Evolutionary conservation across 257 asterid species (phyloP).

Genomic region (Voacanga thouarsii): DNA sequence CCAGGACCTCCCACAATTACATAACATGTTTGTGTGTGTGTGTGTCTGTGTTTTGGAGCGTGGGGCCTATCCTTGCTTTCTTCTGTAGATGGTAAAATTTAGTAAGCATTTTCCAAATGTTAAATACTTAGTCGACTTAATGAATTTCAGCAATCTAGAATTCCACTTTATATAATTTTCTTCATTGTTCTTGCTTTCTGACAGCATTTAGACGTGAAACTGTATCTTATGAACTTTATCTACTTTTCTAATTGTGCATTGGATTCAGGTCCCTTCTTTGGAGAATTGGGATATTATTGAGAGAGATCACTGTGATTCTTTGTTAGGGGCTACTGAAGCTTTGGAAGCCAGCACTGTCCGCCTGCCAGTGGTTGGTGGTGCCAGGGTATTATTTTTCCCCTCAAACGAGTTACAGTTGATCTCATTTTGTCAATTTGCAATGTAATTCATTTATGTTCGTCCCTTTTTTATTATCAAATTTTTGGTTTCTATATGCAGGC

Average conservation of each 20-base stretch:
- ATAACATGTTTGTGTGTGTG: too few species aligned
- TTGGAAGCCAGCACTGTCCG: conserved; percentile 63
- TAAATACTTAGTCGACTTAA: not conserved
- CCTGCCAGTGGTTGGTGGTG: conserved; percentile 71
- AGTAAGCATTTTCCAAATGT: not conserved
- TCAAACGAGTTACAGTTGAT: not conserved
- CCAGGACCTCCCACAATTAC: not conserved
- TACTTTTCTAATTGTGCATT: conserved; percentile 8
- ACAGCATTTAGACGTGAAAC: not conserved
- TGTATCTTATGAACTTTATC: not conserved
- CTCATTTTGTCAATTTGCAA: conserved; percentile 7
- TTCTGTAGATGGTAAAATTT: not conserved
- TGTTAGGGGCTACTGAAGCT: conserved; percentile 58
- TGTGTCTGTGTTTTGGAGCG: too few species aligned
- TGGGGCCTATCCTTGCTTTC: not conserved
- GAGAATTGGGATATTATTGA: conserved; percentile 57
- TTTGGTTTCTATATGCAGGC: conserved; percentile 45
- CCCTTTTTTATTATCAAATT: not conserved
- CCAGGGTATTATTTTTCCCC: conserved; percentile 47
- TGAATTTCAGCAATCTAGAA: not conserved
- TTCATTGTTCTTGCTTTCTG: too few species aligned
- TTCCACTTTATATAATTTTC: not conserved
- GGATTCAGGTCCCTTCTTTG: conserved; percentile 58
- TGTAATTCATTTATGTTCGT: conserved; percentile 3
- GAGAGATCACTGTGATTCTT: conserved; percentile 50